These are phyloP conservation scores for Apophysomyces sp. DNA, from an alignment of 371 early-diverging fungal species.

Conservation along the genomic window DNA sequence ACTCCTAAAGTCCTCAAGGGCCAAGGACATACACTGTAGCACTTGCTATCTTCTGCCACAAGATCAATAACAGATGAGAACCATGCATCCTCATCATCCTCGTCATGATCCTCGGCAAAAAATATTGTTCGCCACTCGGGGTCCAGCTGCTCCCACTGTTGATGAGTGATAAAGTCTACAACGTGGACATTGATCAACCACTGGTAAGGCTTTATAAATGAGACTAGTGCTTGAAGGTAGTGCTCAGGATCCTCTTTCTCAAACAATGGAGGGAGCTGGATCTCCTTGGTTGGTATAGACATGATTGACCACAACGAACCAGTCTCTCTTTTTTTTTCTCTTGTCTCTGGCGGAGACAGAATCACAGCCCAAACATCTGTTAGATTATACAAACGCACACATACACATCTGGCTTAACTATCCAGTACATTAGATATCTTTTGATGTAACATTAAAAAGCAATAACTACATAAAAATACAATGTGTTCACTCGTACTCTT, in stretches of 20 bases:
- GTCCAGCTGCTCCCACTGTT: slow-evolving; percentile 49
- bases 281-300: not conserved
- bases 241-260: slow-evolving; percentile 14
- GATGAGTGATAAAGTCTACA: slow-evolving; percentile 49
- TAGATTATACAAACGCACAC: no score
- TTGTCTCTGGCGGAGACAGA: not conserved
- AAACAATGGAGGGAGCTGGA: not conserved
- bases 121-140: slow-evolving; percentile 46
- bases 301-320: not conserved
- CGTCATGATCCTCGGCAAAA: slow-evolving; percentile 4
- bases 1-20: not conserved
- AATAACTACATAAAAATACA: no score
- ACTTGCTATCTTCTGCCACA: not conserved
- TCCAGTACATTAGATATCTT: no score
- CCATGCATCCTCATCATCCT: not conserved
- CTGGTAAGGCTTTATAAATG: slow-evolving; percentile 29
- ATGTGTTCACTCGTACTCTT: slow-evolving; percentile 19
- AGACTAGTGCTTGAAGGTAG: slow-evolving; percentile 33
- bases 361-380: not conserved
- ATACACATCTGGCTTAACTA: no score
- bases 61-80: not conserved
- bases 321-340: not conserved
- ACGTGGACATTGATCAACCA: slow-evolving; percentile 51
- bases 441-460: no score
- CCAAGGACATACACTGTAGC: not conserved